phyloP scores from a whole-genome alignment of 345 rosid species.

The Citropsis articulata region DNA sequence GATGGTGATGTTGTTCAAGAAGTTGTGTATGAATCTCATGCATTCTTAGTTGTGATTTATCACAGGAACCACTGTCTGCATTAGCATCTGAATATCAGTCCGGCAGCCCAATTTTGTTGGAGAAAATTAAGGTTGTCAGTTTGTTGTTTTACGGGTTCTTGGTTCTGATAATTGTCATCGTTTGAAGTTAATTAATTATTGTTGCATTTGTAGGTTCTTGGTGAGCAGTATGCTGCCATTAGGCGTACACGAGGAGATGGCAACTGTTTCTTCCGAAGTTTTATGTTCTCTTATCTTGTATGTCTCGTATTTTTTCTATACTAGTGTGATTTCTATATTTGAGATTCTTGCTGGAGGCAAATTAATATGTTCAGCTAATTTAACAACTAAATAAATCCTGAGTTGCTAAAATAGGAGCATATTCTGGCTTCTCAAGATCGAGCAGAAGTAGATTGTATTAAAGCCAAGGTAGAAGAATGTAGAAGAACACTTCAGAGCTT shows the following conservation, averaged over 20 bases:
- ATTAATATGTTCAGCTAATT: slow-evolving; percentile 9
- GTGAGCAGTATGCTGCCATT: slow-evolving; percentile 63
- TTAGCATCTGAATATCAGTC: slow-evolving; percentile 83
- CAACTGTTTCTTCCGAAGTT: slow-evolving; percentile 94
- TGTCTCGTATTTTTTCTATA: slow-evolving; percentile 19
- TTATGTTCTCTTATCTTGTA: slow-evolving; percentile 97
- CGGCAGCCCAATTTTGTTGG: slow-evolving; percentile 83
- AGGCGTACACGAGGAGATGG: slow-evolving; percentile 98
- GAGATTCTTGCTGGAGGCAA: slow-evolving; percentile 14
- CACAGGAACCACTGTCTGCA: slow-evolving; percentile 84
- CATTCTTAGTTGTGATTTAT: slow-evolving; percentile 5
- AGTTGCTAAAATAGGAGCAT: slow-evolving; percentile 59
- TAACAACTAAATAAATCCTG: slow-evolving; percentile 7
- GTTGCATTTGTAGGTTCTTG: slow-evolving; percentile 53
- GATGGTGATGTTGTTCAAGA: background rate
- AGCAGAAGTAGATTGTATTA: slow-evolving; percentile 82
- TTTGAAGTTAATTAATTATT: background rate
- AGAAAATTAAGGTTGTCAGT: slow-evolving; percentile 77
- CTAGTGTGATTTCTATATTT: background rate
- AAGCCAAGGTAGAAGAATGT: slow-evolving; percentile 81
- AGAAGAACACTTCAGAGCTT: slow-evolving; percentile 85
- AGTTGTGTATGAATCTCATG: background rate
- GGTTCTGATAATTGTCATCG: background rate
- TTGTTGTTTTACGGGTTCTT: background rate
- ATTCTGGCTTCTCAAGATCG: slow-evolving; percentile 75